Base-by-base conservation (phyloP, 352 stramenopile species). In the Globisporangium iwayamae region DNA sequence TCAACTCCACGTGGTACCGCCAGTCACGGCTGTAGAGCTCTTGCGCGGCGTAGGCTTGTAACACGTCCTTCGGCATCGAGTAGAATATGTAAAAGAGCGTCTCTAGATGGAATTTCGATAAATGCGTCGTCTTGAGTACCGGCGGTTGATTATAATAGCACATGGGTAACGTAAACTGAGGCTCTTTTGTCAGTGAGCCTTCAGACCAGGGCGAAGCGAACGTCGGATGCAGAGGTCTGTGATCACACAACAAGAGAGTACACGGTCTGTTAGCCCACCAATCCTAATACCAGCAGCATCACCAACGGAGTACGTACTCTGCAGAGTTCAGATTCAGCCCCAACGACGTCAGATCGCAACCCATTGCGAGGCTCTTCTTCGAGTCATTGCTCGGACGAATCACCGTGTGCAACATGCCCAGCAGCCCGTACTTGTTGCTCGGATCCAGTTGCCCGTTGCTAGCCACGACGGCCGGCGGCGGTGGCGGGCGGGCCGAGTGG, bases 11-110 rank as follows among this genome's bases (percentile, higher is more conserved):
- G 69, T 99, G 96, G 79, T 98, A 99, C 63, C 91, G 90, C 97
- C 97, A 99, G 66, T 99, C 96, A 58, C 97, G 91, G 55, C 80
- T 91, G 64, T 96, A 92, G 20, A 97, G 78, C 69, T 97, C 90
- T 63, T 97, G 89, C 13, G 89, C 89, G 11, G 84, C 81, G 54
- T 93, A 95, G 5, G 90, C 89, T 78, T 99, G 97, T 56, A 99
- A 78, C 5, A 98, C 90, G 75, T 99, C 97, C 81, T 98, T 97
- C 50, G 97, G 97, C 83, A 99, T 96, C 59, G 93, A 93, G 81
- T 99, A 99, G 78, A 99, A 99, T 70, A 99, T 98, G 83, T 98
- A 99, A 80, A 99, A 99, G 25, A 99, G 81, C 59, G 97, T 99
- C 85, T 99, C 97, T 51, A 99, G 79, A 69, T 98, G 91, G 76